Conservation (phyloP, 2,329 filamentous ascomycete genomes). For the Clonostachys rhizophaga region DNA sequence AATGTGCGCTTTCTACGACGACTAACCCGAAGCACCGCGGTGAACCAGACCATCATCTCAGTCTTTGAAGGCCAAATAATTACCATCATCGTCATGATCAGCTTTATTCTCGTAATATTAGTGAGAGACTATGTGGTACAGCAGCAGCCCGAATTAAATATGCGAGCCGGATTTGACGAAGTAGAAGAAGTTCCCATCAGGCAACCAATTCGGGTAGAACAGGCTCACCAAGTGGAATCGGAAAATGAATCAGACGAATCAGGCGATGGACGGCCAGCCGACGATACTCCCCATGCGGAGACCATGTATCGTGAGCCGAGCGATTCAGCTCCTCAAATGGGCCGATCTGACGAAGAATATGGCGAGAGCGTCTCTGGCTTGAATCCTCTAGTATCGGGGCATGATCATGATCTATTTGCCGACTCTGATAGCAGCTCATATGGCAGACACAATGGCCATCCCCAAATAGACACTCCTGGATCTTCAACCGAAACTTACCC, state of each 20-base stretch:
- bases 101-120: constrained; percentile 94
- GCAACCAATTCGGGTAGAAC: not conserved
- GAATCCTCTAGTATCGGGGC: too few species aligned
- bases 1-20: constrained; percentile 52
- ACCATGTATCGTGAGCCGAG: too few species aligned
- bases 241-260: constrained; percentile 4
- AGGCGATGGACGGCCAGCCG: not conserved
- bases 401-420: too few species aligned
- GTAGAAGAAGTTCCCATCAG: constrained; percentile 19
- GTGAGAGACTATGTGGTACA: constrained; percentile 98
- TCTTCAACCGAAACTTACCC: not conserved
- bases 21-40: constrained; percentile 61
- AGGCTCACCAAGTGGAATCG: constrained; percentile 7
- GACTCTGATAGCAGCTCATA: too few species aligned
- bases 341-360: not conserved
- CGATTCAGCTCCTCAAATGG: too few species aligned
- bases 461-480: not conserved
- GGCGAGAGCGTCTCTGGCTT: not conserved
- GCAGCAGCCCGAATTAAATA: constrained; percentile 89
- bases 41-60: constrained; percentile 79
- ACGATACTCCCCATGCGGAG: too few species aligned
- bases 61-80: constrained; percentile 91
- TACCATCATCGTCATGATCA: constrained; percentile 83
- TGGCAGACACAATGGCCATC: too few species aligned
- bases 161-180: constrained; percentile 61